Percentiles rank a stretch among this genome's conserved stretches.
These are phyloP conservation scores for Reutealis trisperma DNA, from an alignment of 345 rosid genomes.

Conservation along the genomic window DNA sequence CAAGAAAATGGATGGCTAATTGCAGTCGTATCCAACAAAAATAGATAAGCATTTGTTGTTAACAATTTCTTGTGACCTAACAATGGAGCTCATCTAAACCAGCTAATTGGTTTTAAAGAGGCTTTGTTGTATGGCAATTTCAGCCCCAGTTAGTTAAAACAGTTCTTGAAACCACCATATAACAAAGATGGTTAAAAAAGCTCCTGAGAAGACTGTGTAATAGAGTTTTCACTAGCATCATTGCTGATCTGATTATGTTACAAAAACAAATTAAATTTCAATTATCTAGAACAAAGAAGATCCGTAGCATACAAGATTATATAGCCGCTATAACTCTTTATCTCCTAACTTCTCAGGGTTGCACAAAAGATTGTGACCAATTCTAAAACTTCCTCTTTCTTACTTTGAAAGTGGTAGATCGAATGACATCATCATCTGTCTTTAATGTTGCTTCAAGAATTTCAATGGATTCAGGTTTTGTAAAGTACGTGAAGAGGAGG, in stretches of 20 bases:
- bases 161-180: too few species aligned
- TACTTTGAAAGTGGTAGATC: conserved; percentile 71
- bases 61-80: background rate
- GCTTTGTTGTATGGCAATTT: too few species aligned
- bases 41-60: background rate
- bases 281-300: conserved; percentile 1
- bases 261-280: conserved; percentile 19
- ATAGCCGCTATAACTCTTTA: conserved; percentile 5
- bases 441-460: conserved; percentile 53
- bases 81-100: background rate
- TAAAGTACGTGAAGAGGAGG: conserved; percentile 88
- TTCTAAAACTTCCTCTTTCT: conserved; percentile 65
- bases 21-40: background rate
- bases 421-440: conserved; percentile 69
- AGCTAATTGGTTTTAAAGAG: too few species aligned
- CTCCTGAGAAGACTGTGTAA: too few species aligned
- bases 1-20: background rate
- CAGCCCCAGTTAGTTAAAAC: too few species aligned
- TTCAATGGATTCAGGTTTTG: conserved; percentile 71
- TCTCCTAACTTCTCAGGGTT: conserved; percentile 18
- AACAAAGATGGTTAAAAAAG: too few species aligned
- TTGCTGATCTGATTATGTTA: conserved; percentile 1
- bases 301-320: conserved; percentile 13
- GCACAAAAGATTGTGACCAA: conserved; percentile 7
- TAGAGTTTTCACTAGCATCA: background rate